Base-by-base conservation (phyloP, 164 flowering plant species). In the Liquidambar formosana region DNA sequence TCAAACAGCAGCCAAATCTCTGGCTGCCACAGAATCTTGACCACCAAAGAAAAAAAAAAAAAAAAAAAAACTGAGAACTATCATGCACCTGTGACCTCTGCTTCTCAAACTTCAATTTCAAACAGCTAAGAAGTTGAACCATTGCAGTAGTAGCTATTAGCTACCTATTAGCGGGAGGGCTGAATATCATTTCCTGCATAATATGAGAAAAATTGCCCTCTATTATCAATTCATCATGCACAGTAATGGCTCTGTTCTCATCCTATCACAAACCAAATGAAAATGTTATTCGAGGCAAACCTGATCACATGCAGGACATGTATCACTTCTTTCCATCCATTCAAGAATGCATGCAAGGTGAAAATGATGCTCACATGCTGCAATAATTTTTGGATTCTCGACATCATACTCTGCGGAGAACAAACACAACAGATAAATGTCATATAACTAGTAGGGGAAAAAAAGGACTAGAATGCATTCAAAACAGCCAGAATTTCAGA, bases 271-370 rank as follows among this genome's bases (percentile, higher is more conserved):
- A 49, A 5, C 53, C 11, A n/a, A 0, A 65, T 33, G 41, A 65
- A 49, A 22, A 21, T 23, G 10, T 13, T n/a, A 48, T 27, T 21
- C 15, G 8, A 53, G 57, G 53, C 77, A 66, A 60, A 83, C 86
- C 86, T 83, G 56, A 59, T 73, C 79, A 53, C 83, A 80, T 3
- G 77, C 78, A 4, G 83, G 79, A 67, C 83, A 77, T 9, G 72
- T 69, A 8, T 77, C 77, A 64, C 92, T 88, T 79, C 90, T 78
- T 79, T 88, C 87, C 88, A 80, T 70, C 90, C 92, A 88, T 68
- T 86, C 92, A 59, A 88, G 84, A 76, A 88, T 84, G 77, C 92
- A 86, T 0, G 87, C 71, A 56, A 86, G 85, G 75, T 88, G 92
- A 75, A 83, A 84, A 79, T 88, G 84, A 71, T 86, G 92, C 22